Evolutionary conservation across 768 basidiomycete genomes (phyloP).

Genomic region (Pleurotus salmoneostramineus): DNA sequence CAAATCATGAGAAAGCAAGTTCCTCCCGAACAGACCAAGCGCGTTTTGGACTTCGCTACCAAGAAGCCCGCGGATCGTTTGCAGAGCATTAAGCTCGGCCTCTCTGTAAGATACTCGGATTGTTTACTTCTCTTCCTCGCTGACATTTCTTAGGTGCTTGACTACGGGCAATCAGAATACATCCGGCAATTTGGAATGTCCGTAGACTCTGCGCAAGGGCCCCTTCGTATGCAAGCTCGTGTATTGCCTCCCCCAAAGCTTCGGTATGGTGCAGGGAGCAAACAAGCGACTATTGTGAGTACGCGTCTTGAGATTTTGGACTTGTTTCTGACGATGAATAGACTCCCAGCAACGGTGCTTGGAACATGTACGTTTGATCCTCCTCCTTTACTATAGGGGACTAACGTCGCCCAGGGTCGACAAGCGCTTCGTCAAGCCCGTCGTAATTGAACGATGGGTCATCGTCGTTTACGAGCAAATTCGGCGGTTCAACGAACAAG

Average conservation of each 20-base stretch:
- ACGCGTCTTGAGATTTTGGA: neutral
- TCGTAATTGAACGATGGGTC: slow-evolving; percentile 52
- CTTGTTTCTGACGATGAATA: slow-evolving; percentile 20
- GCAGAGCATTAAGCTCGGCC: slow-evolving; percentile 47
- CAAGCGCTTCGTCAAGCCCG: slow-evolving; percentile 62
- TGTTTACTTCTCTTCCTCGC: neutral
- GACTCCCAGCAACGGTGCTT: slow-evolving; percentile 63
- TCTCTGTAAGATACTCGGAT: slow-evolving; percentile 33
- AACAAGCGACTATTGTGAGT: slow-evolving; percentile 55
- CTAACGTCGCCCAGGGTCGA: slow-evolving; percentile 48
- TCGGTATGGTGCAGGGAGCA: slow-evolving; percentile 58
- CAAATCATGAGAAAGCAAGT: slow-evolving; percentile 74
- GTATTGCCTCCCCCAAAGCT: slow-evolving; percentile 62
- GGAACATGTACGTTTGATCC: slow-evolving; percentile 62
- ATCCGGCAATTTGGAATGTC: slow-evolving; percentile 70
- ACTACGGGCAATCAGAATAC: slow-evolving; percentile 73
- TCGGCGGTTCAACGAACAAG: slow-evolving; percentile 45
- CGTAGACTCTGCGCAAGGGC: slow-evolving; percentile 45
- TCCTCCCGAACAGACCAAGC: slow-evolving; percentile 59
- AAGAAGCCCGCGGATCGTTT: slow-evolving; percentile 56
- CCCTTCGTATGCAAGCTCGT: slow-evolving; percentile 58
- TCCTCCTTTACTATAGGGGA: neutral
- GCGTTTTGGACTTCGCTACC: slow-evolving; percentile 64
- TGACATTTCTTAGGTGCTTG: slow-evolving; percentile 39
- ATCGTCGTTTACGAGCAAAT: slow-evolving; percentile 65